A percentile compares a stretch with the other conserved stretches of the same genome.
Conservation (phyloP, 2,329 filamentous ascomycete genomes). For the Parafenestella ontariensis region DNA sequence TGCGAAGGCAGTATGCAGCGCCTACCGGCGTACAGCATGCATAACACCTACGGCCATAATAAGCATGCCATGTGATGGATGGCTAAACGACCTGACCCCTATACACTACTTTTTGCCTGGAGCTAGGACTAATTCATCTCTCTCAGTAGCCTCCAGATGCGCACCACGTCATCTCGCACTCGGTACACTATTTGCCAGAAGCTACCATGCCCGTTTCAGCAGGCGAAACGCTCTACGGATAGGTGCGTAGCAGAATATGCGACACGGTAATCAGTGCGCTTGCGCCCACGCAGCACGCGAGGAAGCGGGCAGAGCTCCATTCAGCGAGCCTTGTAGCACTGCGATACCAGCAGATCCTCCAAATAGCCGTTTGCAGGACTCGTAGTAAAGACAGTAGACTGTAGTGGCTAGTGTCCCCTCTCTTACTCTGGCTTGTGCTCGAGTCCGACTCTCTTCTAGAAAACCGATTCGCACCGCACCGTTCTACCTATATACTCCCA, state of each 20-base stretch:
- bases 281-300: constrained; percentile 44
- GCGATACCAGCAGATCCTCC: constrained; percentile 18
- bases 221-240: constrained; percentile 25
- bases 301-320: constrained; percentile 34
- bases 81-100: constrained; percentile 17
- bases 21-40: constrained; percentile 36
- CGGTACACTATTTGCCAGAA: constrained; percentile 12
- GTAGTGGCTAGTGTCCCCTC: constrained; percentile 24
- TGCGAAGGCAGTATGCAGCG: constrained; percentile 21
- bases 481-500: constrained; percentile 2
- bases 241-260: constrained; percentile 33
- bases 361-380: constrained; percentile 29
- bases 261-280: constrained; percentile 35
- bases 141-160: constrained; percentile 3
- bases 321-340: constrained; percentile 37
- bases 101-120: constrained; percentile 20
- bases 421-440: constrained; percentile 21
- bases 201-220: constrained; percentile 32
- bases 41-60: constrained; percentile 28
- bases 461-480: constrained; percentile 13
- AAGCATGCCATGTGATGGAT: constrained; percentile 3
- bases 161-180: constrained; percentile 2
- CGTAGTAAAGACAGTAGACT: constrained; percentile 13
- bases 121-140: constrained; percentile 3
- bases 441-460: constrained; percentile 13